phyloP scores from a whole-genome alignment of 192 early-diverging fungal species.

The Funneliformis geosporum region DNA sequence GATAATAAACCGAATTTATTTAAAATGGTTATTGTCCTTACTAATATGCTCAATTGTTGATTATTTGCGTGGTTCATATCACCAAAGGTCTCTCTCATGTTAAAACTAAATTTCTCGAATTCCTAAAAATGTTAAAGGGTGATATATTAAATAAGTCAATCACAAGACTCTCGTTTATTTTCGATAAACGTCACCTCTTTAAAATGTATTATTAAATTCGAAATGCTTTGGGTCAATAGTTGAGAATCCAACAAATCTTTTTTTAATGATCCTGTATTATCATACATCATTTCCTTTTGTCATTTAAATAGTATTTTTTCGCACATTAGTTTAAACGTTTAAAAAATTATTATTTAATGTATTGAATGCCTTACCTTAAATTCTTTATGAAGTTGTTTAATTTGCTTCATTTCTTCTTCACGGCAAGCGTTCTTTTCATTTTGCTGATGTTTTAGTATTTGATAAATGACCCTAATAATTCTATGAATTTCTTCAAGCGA shows the following conservation, averaged over 20 bases:
- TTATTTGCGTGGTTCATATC: neutral
- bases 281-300: neutral
- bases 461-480: slow-evolving; percentile 19
- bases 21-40: too few relatives aligned
- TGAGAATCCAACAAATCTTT: slow-evolving; percentile 2
- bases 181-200: neutral
- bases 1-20: too few relatives aligned
- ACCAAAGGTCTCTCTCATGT: neutral
- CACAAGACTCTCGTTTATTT: neutral
- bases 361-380: slow-evolving; percentile 11
- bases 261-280: slow-evolving; percentile 5
- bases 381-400: slow-evolving; percentile 8
- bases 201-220: neutral
- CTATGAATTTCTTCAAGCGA: slow-evolving; percentile 23
- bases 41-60: neutral
- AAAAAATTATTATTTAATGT: neutral
- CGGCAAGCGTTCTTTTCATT: slow-evolving; percentile 12
- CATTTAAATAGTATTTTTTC: neutral
- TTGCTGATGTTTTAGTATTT: slow-evolving; percentile 16
- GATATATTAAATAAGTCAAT: too few relatives aligned
- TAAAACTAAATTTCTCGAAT: neutral
- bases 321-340: neutral
- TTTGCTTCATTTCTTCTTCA: slow-evolving; percentile 21
- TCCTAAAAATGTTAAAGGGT: neutral
- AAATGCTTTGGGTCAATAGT: neutral